Evolutionary conservation across 1,284 basidiomycete species (phyloP).

Genomic region (Rhodotorula sp.): DNA sequence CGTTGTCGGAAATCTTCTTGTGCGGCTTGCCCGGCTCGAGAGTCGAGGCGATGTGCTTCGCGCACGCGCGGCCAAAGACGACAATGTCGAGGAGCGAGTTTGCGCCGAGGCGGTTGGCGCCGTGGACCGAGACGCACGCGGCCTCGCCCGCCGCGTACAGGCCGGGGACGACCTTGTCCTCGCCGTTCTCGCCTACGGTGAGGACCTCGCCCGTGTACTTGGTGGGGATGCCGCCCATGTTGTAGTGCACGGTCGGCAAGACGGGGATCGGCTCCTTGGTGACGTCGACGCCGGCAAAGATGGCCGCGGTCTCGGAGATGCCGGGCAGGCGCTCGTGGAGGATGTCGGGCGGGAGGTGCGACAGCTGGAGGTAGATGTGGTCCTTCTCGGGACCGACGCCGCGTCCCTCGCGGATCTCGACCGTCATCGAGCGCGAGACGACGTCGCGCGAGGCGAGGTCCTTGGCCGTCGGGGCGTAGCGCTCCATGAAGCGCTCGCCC

Average conservation of each 20-base stretch:
- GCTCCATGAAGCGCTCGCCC: slow-evolving; percentile 99
- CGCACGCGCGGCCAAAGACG: slow-evolving; percentile 97
- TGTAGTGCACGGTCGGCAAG: slow-evolving; percentile 70
- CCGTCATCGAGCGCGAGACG: slow-evolving; percentile 98
- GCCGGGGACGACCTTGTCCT: slow-evolving; percentile 93
- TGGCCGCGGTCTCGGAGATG: slow-evolving; percentile 99
- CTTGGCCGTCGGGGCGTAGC: slow-evolving; percentile 93
- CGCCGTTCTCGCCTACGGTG: slow-evolving; percentile 77
- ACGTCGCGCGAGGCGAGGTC: slow-evolving; percentile 99
- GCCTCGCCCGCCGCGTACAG: slow-evolving; percentile 99
- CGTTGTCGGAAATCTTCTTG: slow-evolving; percentile 81
- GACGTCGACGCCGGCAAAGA: slow-evolving; percentile 98
- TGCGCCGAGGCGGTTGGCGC: slow-evolving; percentile 98
- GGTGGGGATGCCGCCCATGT: slow-evolving; percentile 99
- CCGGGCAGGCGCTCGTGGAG: slow-evolving; percentile 97
- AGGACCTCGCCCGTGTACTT: slow-evolving; percentile 97
- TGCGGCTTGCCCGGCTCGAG: slow-evolving; percentile 87
- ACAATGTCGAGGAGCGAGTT: slow-evolving; percentile 99
- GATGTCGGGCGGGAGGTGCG: slow-evolving; percentile 92
- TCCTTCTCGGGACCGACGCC: slow-evolving; percentile 99
- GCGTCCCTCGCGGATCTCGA: slow-evolving; percentile 98
- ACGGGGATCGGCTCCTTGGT: slow-evolving; percentile 99
- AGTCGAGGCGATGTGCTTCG: slow-evolving; percentile 94
- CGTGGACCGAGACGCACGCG: slow-evolving; percentile 98
- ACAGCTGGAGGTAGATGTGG: slow-evolving; percentile 95